Evolutionary conservation across 2,329 filamentous ascomycete genomes (phyloP), one percentile per base, ranked within the genome.

Genomic region (Penicillium sp.): DNA sequence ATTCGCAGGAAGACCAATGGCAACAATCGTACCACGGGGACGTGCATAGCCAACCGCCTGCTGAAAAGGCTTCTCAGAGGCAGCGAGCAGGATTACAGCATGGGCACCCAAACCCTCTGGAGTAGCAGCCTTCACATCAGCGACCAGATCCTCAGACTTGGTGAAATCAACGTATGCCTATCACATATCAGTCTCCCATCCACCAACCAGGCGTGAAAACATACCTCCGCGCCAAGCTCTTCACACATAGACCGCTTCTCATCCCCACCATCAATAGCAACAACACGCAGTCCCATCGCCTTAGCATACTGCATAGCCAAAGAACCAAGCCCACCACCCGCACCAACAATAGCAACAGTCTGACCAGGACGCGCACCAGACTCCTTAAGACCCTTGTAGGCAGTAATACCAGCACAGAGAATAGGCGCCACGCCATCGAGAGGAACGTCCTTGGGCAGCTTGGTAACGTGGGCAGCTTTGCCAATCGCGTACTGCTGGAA

Each of bases 401-500:
- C 89, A 13, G 89, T 93, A 71, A 93, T 84, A 66, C 88, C 88
- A 39, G 88, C 88, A 71, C 89, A 95, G 29, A 95, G 81, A 48
- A 95, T 80, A 12, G 89, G 89, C 1, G 89, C 81, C 50, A 95
- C 79, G 44, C 82, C 83, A 65, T 91, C 89, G 39, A 95, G 83
- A 51, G 82, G 77, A 54, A 86, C 81, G 13, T 86, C 82, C 71
- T 91, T 86, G 58, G 88, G 87, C 57, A 96, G 86, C 59, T 86
- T 83, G 25, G 89, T 88, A 13, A 93, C 83, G 71, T 95, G 88
- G 15, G 86, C 82, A 13, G 89, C 90, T 72, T 95, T 95, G 60
- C 84, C 90, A 59, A 95, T 82, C 69, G 81, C 83, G 76, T 95
- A 96, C 77, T 95, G 84, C 77, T 96, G 91, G 81, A 96, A 96